Conservation (phyloP, 2,329 filamentous ascomycete species). For the Xenoacremonium recifei region DNA sequence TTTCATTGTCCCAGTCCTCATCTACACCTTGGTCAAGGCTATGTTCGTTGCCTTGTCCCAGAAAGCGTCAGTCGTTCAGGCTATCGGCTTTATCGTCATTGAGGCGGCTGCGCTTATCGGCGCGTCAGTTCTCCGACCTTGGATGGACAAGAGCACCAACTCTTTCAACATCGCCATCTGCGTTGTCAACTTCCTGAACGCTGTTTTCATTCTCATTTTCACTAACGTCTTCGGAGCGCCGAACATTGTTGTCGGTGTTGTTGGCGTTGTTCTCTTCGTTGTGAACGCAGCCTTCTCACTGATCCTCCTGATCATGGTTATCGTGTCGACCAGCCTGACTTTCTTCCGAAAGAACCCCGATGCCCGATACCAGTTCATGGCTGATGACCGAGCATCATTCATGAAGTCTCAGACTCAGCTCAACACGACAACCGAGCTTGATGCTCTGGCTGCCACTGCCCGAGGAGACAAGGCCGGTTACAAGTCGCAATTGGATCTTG, state of each 20-base stretch:
- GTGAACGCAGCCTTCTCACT: conserved; percentile 82
- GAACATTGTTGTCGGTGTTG: conserved; percentile 77
- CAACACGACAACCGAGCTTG: conserved; percentile 75
- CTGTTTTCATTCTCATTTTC: conserved; percentile 86
- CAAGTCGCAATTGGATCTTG: conserved; percentile 43
- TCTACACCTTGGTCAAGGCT: conserved; percentile 81
- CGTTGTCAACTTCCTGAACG: conserved; percentile 86
- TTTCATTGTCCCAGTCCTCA: conserved; percentile 79
- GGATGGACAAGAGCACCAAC: conserved; percentile 99
- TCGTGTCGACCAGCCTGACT: conserved; percentile 60
- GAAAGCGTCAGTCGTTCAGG: conserved; percentile 67
- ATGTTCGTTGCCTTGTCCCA: conserved; percentile 87
- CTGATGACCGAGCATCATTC: conserved; percentile 91
- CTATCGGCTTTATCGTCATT: conserved; percentile 77
- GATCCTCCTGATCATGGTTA: conserved; percentile 77
- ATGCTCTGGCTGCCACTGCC: conserved; percentile 84
- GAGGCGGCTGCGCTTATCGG: conserved; percentile 76
- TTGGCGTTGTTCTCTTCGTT: conserved; percentile 87
- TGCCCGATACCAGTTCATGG: conserved; percentile 93
- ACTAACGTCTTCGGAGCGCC: conserved; percentile 84
- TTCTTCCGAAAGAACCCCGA: conserved; percentile 93
- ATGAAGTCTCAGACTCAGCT: conserved; percentile 93
- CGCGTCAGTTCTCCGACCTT: conserved; percentile 79
- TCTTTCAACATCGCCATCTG: conserved; percentile 93
- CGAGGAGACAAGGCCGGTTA: conserved; percentile 71